phyloP scores from a whole-genome alignment of 2,329 filamentous ascomycete species.

The Colletotrichum euphorbiae region DNA sequence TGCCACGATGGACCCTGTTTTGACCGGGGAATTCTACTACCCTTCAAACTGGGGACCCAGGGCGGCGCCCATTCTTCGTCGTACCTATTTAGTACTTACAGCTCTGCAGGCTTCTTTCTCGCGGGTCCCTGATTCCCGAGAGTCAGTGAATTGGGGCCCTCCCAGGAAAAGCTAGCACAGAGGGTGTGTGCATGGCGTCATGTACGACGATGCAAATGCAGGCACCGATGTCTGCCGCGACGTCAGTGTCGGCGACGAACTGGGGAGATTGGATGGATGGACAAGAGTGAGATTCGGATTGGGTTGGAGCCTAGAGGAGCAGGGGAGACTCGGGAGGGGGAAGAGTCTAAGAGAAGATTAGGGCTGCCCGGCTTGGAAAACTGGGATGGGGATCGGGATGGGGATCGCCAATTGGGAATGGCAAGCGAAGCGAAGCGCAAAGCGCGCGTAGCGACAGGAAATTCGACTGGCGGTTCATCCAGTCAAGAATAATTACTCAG shows the following conservation, averaged over 20 bases:
- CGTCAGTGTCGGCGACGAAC: constrained; percentile 21
- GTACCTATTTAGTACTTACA: neutral
- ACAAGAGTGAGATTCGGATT: neutral
- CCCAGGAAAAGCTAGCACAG: constrained; percentile 1
- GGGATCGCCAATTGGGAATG: neutral
- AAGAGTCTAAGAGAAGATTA: neutral
- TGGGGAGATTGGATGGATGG: neutral
- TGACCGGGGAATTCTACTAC: constrained; percentile 12
- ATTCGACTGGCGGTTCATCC: constrained; percentile 12
- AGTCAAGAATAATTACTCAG: neutral
- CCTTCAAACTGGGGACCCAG: neutral
- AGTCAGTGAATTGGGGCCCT: neutral
- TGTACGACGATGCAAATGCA: constrained; percentile 35
- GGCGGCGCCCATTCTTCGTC: neutral
- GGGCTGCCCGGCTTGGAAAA: constrained; percentile 12
- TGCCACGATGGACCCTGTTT: constrained; percentile 19
- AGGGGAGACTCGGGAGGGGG: neutral
- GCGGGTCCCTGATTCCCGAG: neutral
- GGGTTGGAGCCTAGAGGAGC: too few species aligned
- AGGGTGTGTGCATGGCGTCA: constrained; percentile 35
- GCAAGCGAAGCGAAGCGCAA: constrained; percentile 4
- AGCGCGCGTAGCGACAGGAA: constrained; percentile 34
- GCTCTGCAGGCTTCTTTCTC: neutral
- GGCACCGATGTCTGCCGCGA: constrained; percentile 35
- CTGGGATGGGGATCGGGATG: neutral